Conservation (phyloP, 2,329 filamentous ascomycete species). For the Cryphonectria nitschkei region DNA sequence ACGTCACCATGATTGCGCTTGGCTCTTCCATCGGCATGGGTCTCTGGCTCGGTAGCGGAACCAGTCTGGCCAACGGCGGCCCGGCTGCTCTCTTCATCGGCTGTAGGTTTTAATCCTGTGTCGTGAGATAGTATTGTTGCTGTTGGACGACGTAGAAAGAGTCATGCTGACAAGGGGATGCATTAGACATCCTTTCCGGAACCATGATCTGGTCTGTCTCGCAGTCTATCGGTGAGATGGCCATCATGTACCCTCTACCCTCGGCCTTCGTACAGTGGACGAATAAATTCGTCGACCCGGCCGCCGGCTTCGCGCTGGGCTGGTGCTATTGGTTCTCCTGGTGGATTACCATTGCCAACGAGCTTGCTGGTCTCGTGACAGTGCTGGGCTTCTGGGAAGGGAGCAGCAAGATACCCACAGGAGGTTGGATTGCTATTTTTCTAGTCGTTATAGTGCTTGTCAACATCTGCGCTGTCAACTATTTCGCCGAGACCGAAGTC, state of each 20-base stretch:
- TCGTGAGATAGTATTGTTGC: not conserved
- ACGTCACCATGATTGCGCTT: slow-evolving; percentile 58
- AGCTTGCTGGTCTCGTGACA: slow-evolving; percentile 45
- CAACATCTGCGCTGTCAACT: slow-evolving; percentile 46
- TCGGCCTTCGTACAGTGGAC: slow-evolving; percentile 52
- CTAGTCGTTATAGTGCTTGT: slow-evolving; percentile 43
- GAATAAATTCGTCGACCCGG: slow-evolving; percentile 47
- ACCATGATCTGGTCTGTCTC: slow-evolving; percentile 51
- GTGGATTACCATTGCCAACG: slow-evolving; percentile 49
- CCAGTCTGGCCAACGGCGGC: slow-evolving; percentile 45
- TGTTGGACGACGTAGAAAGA: not conserved
- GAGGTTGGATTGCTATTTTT: slow-evolving; percentile 50
- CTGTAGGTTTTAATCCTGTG: slow-evolving; percentile 35
- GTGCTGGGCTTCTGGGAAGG: slow-evolving; percentile 46
- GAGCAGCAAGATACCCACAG: slow-evolving; percentile 45
- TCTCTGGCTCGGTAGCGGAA: slow-evolving; percentile 50
- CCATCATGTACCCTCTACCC: slow-evolving; percentile 49
- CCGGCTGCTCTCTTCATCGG: slow-evolving; percentile 50
- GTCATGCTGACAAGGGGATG: not conserved
- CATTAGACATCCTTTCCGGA: slow-evolving; percentile 42
- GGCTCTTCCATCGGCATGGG: slow-evolving; percentile 51
- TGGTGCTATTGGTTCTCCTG: slow-evolving; percentile 53
- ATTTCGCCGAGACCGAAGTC: slow-evolving; percentile 52
- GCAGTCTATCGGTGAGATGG: slow-evolving; percentile 52
- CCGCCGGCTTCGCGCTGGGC: slow-evolving; percentile 49